These are phyloP conservation scores for Viola odorata DNA, from an alignment of 345 rosid genomes.

Conservation along the genomic window DNA sequence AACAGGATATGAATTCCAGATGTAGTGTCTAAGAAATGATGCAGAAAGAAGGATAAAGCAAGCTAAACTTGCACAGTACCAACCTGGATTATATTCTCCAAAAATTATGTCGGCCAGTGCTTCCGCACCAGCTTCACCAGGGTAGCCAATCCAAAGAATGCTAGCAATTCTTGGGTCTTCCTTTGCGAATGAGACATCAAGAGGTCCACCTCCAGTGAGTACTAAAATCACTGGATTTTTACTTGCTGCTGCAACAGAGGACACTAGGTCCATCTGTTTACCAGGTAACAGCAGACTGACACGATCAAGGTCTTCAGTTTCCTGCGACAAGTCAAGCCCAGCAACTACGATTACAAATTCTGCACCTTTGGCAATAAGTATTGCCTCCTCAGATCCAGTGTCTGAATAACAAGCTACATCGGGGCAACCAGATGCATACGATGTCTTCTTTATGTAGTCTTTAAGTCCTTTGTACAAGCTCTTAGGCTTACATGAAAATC, in stretches of 20 bases:
- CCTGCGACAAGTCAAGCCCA: conserved; percentile 81
- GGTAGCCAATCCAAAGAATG: conserved; percentile 90
- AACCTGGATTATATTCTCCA: conserved; percentile 88
- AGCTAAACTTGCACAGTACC: conserved; percentile 1
- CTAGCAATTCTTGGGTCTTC: conserved; percentile 48
- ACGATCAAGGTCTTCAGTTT: conserved; percentile 82
- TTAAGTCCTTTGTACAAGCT: conserved; percentile 56
- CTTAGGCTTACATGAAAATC: conserved; percentile 62
- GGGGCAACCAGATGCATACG: conserved; percentile 55
- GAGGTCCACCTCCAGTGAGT: conserved; percentile 91
- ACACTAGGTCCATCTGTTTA: conserved; percentile 60
- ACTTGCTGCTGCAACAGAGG: conserved; percentile 56
- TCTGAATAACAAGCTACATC: conserved; percentile 55
- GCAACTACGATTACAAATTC: conserved; percentile 62
- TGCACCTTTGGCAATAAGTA: conserved; percentile 45
- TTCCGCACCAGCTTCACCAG: conserved; percentile 84
- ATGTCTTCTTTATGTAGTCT: conserved; percentile 36
- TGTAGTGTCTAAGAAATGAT: no score
- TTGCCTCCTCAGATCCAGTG: conserved; percentile 50
- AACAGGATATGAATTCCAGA: no score
- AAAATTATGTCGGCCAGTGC: conserved; percentile 79
- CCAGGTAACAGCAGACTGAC: conserved; percentile 87
- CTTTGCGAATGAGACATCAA: conserved; percentile 77
- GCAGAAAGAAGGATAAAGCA: no score
- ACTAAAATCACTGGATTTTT: conserved; percentile 72